Evolutionary conservation across 345 rosid genomes (phyloP).

Genomic region (Erucastrum elatum): DNA sequence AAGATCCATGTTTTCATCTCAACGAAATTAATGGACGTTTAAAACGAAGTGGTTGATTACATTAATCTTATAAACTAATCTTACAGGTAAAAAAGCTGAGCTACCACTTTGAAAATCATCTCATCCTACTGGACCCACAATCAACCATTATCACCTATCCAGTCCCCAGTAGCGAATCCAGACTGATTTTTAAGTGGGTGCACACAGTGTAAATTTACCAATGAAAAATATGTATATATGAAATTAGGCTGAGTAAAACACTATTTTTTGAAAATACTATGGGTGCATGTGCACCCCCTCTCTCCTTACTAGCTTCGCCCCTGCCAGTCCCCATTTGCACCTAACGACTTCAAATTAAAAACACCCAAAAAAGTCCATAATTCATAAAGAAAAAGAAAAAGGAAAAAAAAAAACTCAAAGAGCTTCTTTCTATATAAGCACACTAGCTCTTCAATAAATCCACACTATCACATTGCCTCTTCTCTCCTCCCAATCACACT

Average conservation of each 20-base stretch:
- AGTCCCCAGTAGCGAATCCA: constrained; percentile 18
- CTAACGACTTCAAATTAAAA: constrained; percentile 37
- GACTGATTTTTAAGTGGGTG: too few relatives aligned
- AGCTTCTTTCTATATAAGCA: constrained; percentile 28
- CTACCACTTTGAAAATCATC: constrained; percentile 40
- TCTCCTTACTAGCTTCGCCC: too few relatives aligned
- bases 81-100: constrained; percentile 31
- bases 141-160: constrained; percentile 40
- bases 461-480: constrained; percentile 28
- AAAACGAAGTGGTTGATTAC: constrained; percentile 11
- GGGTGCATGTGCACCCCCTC: too few relatives aligned
- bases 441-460: constrained; percentile 20
- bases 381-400: constrained; percentile 18
- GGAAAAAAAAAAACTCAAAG: not conserved
- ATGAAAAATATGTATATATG: too few relatives aligned
- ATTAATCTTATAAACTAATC: constrained; percentile 24
- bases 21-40: constrained; percentile 3
- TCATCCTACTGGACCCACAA: constrained; percentile 36
- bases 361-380: constrained; percentile 25
- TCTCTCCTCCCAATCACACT: constrained; percentile 22
- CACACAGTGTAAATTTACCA: too few relatives aligned
- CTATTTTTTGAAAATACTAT: too few relatives aligned
- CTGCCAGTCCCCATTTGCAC: constrained; percentile 34
- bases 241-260: too few relatives aligned
- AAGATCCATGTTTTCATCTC: constrained; percentile 30